Conservation (phyloP, 83 land plant species). For the Thuja plicata region DNA sequence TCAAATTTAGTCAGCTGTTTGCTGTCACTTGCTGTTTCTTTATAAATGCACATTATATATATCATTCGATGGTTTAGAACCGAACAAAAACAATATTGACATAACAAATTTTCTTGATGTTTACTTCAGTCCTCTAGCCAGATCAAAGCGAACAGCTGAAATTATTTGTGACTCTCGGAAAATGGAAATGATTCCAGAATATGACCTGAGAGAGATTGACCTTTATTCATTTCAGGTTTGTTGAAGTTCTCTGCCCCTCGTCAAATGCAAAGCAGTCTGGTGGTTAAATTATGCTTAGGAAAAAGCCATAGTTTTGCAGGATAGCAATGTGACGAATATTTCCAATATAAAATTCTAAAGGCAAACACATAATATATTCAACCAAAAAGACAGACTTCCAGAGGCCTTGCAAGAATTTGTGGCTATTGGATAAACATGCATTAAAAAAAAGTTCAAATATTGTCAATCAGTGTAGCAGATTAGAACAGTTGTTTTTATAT, state of each 20-base stretch:
- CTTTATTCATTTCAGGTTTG: constrained; percentile 93
- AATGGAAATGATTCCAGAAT: constrained; percentile 58
- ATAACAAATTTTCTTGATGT: constrained; percentile 5
- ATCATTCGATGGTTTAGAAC: background rate
- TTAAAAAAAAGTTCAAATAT: background rate
- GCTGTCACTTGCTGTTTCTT: background rate
- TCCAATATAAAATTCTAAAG: background rate
- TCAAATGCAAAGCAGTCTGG: background rate
- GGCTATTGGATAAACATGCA: background rate
- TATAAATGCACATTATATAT: background rate
- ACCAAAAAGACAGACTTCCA: background rate
- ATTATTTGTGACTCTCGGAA: constrained; percentile 80
- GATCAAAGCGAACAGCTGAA: constrained; percentile 94
- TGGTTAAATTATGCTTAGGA: background rate
- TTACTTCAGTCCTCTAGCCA: constrained; percentile 68
- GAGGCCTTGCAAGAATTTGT: background rate
- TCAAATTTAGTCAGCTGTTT: background rate
- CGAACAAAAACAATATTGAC: constrained; percentile 1
- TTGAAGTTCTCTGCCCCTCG: background rate
- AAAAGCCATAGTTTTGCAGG: background rate
- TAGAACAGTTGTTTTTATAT: background rate
- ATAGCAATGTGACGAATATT: background rate
- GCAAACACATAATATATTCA: background rate
- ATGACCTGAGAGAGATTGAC: constrained; percentile 89
- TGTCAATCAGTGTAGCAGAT: background rate